Base-by-base conservation (phyloP, 129 eudicot species). In the Artemisia tridentata region DNA sequence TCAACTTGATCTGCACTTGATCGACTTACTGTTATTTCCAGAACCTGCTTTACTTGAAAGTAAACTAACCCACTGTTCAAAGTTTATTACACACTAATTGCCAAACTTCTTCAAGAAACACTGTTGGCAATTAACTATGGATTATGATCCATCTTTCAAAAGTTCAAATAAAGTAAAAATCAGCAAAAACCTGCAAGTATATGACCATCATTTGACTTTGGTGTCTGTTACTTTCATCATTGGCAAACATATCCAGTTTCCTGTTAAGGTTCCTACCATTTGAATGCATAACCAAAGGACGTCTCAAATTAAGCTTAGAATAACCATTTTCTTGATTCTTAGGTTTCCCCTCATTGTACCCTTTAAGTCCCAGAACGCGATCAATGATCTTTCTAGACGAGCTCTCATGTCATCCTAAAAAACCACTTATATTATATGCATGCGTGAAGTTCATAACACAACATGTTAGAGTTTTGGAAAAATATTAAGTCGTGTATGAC, bases 331-430 rank as follows among this genome's bases (percentile, higher is more conserved):
- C 91, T 58, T 87, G 89, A 23, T 75, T 82, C 83, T 82, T 83
- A 76, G 80, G 81, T 80, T 95, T 95, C 86, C 91, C 73, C 58
- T 95, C 97, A 65, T 86, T 79, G 59, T 86, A 95, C 23, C 78
- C 90, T 79, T 84, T 86, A 10, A 95, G 96, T 27, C 74, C 91
- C 68, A 95, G 78, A 31, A 95, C 71, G 80, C 97, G 90, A 52
- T 95, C 96, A 53, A 88, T 97, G 41, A 95, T 85, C 81, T 88
- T 90, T 1, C 81, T 67, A 17, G 93, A 83, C 25, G 99, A 88
- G 53, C 95, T 96, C 20, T 75, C 86, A 57, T 63, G 59, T 79
- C 83, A 23, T 90, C 99, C 99, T 90, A 63, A 31, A 75, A 38
- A 68, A 38, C 34, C 3, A 73, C 38, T 45, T 25, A 55, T 0